Evolutionary conservation across 2,329 filamentous ascomycete genomes (phyloP), one percentile per base, ranked within the genome.

Genomic region (Aspergillus niger): DNA sequence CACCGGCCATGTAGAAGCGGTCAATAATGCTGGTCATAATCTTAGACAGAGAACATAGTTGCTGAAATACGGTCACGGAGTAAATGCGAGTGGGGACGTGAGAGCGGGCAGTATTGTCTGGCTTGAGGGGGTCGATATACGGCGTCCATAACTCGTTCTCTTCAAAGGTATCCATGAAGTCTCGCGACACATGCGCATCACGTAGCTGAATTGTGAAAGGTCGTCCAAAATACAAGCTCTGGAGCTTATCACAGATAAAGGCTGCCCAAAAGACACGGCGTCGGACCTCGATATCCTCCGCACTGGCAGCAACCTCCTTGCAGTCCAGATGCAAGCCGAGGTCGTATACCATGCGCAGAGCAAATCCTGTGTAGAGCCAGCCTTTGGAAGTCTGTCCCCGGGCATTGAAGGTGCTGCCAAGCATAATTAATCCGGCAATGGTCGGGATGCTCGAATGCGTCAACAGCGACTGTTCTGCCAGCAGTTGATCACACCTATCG

Each of bases 181-280:
- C 67, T 38, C 64, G 69, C 13, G 70, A 72, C 6, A 74, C 70
- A 51, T 69, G 67, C 11, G 65, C 65, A 50, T 73, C 70, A 8
- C 65, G 61, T 3, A 73, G 58, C 28, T 66, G 62, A 28, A 75
- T 70, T 8, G 66, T 79, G 0, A 78, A 78, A 0, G 82, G 84
- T 1, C 82, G 77, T 0, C 83, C 84, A 62, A 84, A 80, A 53
- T 85, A 86, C 0, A 86, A 67, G 41, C 78, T 81, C 62, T 86
- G 83, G 8, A 85, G 77, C 64, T 85, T 85, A 62, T 84, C 84
- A 36, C 66, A 72, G 11, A 74, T 68, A 49, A 72, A 74, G 11
- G 70, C 70, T 65, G 48, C 70, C 72, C 71, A 74, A 53, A 75
- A 75, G 0, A 76, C 66, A 1, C 74, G 68, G 8, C 67, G 61